Conservation (phyloP, 1,139 yeast species). For the Nakaseomyces delphensis region DNA sequence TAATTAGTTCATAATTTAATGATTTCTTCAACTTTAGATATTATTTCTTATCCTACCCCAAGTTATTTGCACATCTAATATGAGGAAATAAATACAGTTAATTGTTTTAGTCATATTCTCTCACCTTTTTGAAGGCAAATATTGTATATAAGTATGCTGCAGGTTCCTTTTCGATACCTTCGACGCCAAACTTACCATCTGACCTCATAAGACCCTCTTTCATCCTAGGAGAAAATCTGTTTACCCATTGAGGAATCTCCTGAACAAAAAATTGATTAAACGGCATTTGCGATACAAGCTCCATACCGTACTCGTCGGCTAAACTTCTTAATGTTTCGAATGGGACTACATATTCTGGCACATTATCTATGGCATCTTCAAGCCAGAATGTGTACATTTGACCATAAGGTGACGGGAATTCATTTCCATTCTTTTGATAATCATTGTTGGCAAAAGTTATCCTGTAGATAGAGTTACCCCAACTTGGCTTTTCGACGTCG, state of each 20-base stretch:
- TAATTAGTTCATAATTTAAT: no score
- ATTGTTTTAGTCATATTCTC: constrained; percentile 18
- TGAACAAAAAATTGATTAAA: constrained; percentile 77
- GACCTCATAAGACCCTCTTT: constrained; percentile 60
- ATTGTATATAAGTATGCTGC: constrained; percentile 41
- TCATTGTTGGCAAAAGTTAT: constrained; percentile 73
- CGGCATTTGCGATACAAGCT: constrained; percentile 62
- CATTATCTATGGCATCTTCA: constrained; percentile 91
- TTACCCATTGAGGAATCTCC: constrained; percentile 61
- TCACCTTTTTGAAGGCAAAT: constrained; percentile 31
- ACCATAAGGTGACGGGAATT: constrained; percentile 70
- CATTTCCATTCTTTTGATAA: constrained; percentile 51
- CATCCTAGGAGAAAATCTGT: constrained; percentile 52
- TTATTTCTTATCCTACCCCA: not conserved
- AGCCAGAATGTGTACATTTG: constrained; percentile 73
- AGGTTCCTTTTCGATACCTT: constrained; percentile 89
- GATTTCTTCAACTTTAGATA: no score
- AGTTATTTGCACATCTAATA: not conserved
- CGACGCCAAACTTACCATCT: constrained; percentile 80
- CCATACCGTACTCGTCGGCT: constrained; percentile 77
- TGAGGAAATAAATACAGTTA: no score
- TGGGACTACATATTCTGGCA: constrained; percentile 96
- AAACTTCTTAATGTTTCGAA: constrained; percentile 76
- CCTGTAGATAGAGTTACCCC: constrained; percentile 79
- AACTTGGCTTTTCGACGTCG: constrained; percentile 44